These are phyloP conservation scores for Botrytis paeoniae DNA, from an alignment of 2,329 filamentous ascomycete genomes.

Conservation along the genomic window DNA sequence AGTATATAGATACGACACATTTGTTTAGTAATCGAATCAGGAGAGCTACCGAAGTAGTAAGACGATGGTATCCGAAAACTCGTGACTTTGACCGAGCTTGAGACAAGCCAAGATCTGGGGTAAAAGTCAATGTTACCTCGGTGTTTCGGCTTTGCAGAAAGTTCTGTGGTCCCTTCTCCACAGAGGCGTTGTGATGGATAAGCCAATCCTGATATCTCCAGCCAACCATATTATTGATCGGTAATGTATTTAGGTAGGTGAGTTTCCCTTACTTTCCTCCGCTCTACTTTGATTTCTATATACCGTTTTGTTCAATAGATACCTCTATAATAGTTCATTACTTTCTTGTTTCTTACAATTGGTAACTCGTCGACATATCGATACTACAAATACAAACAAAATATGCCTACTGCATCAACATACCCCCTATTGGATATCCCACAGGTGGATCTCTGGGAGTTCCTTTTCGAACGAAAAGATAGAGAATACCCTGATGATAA, in stretches of 20 bases:
- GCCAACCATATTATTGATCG: background rate
- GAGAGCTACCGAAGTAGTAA: background rate
- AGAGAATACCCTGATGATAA: slow-evolving; percentile 68
- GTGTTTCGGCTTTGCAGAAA: slow-evolving; percentile 8
- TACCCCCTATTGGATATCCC: slow-evolving; percentile 59
- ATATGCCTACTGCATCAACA: slow-evolving; percentile 34
- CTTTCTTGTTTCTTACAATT: background rate
- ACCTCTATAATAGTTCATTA: background rate
- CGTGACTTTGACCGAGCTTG: background rate
- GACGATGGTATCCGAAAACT: background rate
- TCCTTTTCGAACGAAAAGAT: slow-evolving; percentile 70
- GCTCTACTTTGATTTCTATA: background rate
- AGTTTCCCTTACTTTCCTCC: background rate
- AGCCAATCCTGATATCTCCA: background rate
- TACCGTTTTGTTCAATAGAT: background rate
- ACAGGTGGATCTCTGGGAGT: slow-evolving; percentile 71
- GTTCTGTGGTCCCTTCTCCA: background rate
- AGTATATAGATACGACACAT: no score
- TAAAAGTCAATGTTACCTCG: slow-evolving; percentile 1
- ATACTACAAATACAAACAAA: background rate
- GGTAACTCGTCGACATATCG: background rate
- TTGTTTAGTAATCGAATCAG: no score
- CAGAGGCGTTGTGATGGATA: background rate
- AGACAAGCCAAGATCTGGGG: background rate
- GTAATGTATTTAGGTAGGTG: background rate